A percentile compares a stretch with the other conserved stretches of the same genome.
phyloP scores from a whole-genome alignment of 768 basidiomycete genomes.

The Agrocybe praecox region DNA sequence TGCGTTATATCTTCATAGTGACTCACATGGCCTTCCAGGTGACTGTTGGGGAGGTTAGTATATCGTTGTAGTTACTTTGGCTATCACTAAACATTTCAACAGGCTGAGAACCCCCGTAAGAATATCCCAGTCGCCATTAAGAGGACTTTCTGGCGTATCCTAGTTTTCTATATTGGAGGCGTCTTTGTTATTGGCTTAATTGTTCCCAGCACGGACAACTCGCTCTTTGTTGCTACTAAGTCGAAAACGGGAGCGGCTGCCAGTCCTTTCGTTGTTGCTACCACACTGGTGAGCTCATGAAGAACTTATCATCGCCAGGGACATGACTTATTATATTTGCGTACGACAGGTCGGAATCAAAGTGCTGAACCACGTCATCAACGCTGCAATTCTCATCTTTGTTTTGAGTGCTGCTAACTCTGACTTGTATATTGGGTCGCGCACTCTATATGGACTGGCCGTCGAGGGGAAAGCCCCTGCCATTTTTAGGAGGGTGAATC shows the following conservation, averaged over 20 bases:
- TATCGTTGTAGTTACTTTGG: not conserved
- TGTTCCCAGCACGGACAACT: constrained; percentile 60
- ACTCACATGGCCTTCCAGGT: constrained; percentile 24
- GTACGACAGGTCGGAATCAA: constrained; percentile 50
- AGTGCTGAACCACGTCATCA: constrained; percentile 64
- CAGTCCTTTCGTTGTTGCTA: constrained; percentile 64
- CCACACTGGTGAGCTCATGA: constrained; percentile 36
- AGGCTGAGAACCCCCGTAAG: constrained; percentile 72
- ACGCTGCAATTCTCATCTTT: constrained; percentile 63
- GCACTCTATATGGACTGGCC: constrained; percentile 51
- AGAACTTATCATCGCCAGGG: too few relatives aligned
- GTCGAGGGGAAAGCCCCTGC: constrained; percentile 51
- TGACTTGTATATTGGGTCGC: constrained; percentile 58
- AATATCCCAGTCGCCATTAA: constrained; percentile 75
- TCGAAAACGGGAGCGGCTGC: constrained; percentile 56
- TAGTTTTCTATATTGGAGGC: constrained; percentile 66
- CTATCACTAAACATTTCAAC: not conserved
- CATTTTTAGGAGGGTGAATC: constrained; percentile 45
- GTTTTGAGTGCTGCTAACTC: constrained; percentile 67
- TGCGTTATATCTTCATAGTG: not conserved
- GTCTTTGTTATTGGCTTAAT: constrained; percentile 75
- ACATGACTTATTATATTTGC: too few relatives aligned
- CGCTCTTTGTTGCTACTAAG: constrained; percentile 47
- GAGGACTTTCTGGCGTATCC: constrained; percentile 60
- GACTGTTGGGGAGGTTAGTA: constrained; percentile 46